These are phyloP conservation scores for Dioszegia aurantiaca DNA, from an alignment of 768 basidiomycete species.

Conservation along the genomic window DNA sequence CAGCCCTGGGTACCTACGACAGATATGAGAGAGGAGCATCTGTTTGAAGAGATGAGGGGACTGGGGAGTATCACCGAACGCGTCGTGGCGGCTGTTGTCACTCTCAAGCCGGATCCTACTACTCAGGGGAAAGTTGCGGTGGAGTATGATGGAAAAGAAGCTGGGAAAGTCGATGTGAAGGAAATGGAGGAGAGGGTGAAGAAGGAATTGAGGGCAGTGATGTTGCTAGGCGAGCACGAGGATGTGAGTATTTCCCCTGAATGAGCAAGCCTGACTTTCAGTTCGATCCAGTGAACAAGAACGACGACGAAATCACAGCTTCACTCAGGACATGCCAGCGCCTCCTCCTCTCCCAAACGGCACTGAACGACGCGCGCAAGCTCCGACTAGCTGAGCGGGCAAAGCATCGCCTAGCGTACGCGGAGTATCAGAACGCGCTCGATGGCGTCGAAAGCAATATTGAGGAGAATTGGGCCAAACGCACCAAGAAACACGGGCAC, in stretches of 20 bases:
- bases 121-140: slow-evolving; percentile 44
- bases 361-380: slow-evolving; percentile 80
- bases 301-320: slow-evolving; percentile 83
- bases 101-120: slow-evolving; percentile 17
- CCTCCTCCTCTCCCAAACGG: slow-evolving; percentile 70
- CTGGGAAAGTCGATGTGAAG: slow-evolving; percentile 63
- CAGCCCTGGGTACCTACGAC: slow-evolving; percentile 53
- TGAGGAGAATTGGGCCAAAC: slow-evolving; percentile 66
- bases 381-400: slow-evolving; percentile 70
- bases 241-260: slow-evolving; percentile 60
- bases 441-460: slow-evolving; percentile 87
- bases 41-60: slow-evolving; percentile 70
- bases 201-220: slow-evolving; percentile 54
- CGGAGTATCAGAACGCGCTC: slow-evolving; percentile 81
- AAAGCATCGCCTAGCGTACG: slow-evolving; percentile 80
- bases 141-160: slow-evolving; percentile 54
- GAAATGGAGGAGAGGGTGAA: slow-evolving; percentile 55
- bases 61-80: slow-evolving; percentile 87
- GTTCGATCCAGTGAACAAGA: slow-evolving; percentile 57
- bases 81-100: slow-evolving; percentile 47
- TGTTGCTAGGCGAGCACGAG: slow-evolving; percentile 55
- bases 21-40: slow-evolving; percentile 68
- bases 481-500: slow-evolving; percentile 69
- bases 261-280: slow-evolving; percentile 14
- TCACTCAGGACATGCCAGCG: slow-evolving; percentile 83